Base-by-base conservation (phyloP, 257 asterid genomes). In the Penstemon davidsonii region DNA sequence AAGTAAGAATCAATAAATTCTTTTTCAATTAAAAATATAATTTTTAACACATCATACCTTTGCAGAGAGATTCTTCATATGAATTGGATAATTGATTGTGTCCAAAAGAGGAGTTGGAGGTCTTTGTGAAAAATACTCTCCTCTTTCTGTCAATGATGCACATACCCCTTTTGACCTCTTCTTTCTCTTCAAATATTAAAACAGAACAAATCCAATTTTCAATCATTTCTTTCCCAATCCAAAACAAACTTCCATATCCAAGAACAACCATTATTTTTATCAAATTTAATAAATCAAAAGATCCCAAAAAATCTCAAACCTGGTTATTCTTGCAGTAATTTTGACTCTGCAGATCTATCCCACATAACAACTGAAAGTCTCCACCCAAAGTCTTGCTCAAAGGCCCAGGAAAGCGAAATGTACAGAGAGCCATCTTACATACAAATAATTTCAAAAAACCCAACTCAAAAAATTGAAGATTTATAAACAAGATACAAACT, bases 41-140 rank as follows among this genome's bases (percentile, higher is more conserved):
- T 11, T 64, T 49, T 4, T 1, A 55, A 42, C 33, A 57, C 25
- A 39, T 9, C 38, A 4, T 76, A 93, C 98, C 98, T 93, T 93
- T 6, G 70, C 39, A 13, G 98, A 90, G 39, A 93, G 96, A 76
- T 90, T 93, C 71, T 93, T 93, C 95, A 90, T 86, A 80, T 93
- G 98, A 78, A 93, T 81, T 18, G 98, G 98, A 75, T 84, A 90
- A 76, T 90, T 90, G 68, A 93, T 78, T 2, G 97, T 93, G 82
- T 93, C 98, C 83, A 93, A 58, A 64, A 93, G 87, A 57, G 98
- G 99, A 72, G 99, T 93, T 60, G 95, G 97, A 25, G 99, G 99
- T 73, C 86, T 85, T 74, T 93, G 95, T 3, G 96, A 85, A 76
- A 75, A 81, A 76, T 93, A 93, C 76, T 93, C 97, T 62, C 84